Evolutionary conservation across 164 flowering plant genomes (phyloP), one percentile per base, ranked within the genome.

Genomic region (Tetracentron sinense): DNA sequence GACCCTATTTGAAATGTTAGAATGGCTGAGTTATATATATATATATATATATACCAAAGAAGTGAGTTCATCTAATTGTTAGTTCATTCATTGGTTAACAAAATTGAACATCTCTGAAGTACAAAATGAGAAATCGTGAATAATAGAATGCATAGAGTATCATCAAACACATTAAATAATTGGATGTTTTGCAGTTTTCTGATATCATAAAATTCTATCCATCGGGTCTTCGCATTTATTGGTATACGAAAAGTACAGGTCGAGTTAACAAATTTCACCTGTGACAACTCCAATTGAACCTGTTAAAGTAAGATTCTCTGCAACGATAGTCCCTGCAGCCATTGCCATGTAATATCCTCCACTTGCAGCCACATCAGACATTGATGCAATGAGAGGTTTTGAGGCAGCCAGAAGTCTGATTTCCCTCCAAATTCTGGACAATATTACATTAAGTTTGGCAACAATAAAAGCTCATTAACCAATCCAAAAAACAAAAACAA

Each of bases 261-360:
- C 29, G 63, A 54, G 38, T 20, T 27, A 14, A 15, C 7, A 20
- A 22, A 28, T 58, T 16, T 79, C 47, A 89, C 97, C 98, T 76
- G 97, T 84, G 58, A 93, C 97, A 73, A 93, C 98, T 70, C 98
- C 98, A 65, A 93, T 90, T 42, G 98, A 93, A 60, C 97, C 98
- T 35, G 97, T 93, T 56, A 93, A 75, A 1, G 97, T 90, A 61
- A 93, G 91, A 70, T 77, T 79, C 72, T 93, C 98, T 0, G 98
- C 89, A 69, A 93, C 91, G 62, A 93, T 87, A 33, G 79, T 57
- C 25, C 73, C 80, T 54, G 97, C 87, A 69, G 83, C 98, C 98
- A 93, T 93, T 62, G 98, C 96, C 96, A 93, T 90, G 75, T 93
- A 93, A 65, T 93, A 93, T 31, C 97, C 98, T 69, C 98, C 98